phyloP scores from a whole-genome alignment of 2,329 filamentous ascomycete genomes.

The Pseudodiploospora longispora region DNA sequence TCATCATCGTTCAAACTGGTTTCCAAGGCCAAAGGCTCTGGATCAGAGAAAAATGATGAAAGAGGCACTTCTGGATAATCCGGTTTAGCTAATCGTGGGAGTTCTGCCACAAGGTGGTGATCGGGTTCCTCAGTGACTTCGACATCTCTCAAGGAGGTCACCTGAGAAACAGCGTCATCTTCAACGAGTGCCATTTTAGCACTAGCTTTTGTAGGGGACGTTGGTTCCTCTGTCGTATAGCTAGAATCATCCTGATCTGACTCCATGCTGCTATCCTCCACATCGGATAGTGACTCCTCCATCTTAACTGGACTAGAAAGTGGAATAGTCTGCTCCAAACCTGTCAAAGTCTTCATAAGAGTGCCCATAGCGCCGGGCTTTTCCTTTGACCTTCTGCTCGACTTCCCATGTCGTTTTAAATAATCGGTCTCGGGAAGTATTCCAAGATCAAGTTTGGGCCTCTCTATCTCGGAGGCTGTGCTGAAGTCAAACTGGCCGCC shows the following conservation, averaged over 20 bases:
- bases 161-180: constrained; percentile 47
- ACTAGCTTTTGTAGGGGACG: constrained; percentile 42
- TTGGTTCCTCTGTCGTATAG: constrained; percentile 40
- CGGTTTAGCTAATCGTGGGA: constrained; percentile 39
- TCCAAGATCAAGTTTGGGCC: constrained; percentile 20
- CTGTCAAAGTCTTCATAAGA: constrained; percentile 19
- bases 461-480: constrained; percentile 19
- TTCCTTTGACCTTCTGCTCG: constrained; percentile 27
- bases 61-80: constrained; percentile 43
- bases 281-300: constrained; percentile 32
- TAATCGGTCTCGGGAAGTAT: constrained; percentile 39
- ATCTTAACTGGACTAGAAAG: constrained; percentile 29
- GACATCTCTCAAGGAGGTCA: constrained; percentile 41
- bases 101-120: constrained; percentile 38
- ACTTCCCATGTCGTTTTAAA: constrained; percentile 38
- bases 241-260: constrained; percentile 51
- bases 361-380: constrained; percentile 13
- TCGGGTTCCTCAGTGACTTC: constrained; percentile 39
- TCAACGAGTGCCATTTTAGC: constrained; percentile 33
- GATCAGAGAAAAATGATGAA: constrained; percentile 49
- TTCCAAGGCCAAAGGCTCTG: constrained; percentile 43
- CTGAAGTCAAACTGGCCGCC: constrained; percentile 45
- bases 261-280: constrained; percentile 41
- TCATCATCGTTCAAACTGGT: constrained; percentile 47
- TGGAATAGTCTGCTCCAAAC: constrained; percentile 15